Conservation (phyloP, 2,329 filamentous ascomycete genomes). For the Aspergillus sp. region DNA sequence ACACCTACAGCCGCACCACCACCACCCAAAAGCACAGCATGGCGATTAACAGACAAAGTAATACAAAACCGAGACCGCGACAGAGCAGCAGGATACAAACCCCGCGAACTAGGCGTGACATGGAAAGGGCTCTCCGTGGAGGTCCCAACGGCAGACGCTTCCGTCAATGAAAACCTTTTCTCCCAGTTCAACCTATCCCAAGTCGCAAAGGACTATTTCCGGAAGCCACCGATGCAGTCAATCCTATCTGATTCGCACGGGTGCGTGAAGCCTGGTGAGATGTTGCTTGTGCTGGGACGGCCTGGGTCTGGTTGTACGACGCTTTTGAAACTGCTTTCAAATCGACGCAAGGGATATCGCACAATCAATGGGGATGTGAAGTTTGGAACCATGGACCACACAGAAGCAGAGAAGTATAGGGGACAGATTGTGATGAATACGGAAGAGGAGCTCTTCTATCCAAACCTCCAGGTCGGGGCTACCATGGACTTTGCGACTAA, state of each 20-base stretch:
- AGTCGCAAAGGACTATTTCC: not conserved
- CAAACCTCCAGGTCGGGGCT: slow-evolving; percentile 50
- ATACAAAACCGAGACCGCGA: not conserved
- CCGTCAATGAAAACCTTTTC: not conserved
- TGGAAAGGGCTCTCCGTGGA: not conserved
- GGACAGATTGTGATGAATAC: slow-evolving; percentile 59
- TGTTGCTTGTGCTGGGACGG: not conserved
- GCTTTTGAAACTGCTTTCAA: slow-evolving; percentile 65
- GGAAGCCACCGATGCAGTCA: not conserved
- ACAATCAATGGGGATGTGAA: slow-evolving; percentile 58
- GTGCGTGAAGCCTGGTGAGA: not conserved
- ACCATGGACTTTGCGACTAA: slow-evolving; percentile 55
- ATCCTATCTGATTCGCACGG: not conserved
- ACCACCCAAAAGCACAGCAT: not conserved
- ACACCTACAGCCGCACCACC: not conserved
- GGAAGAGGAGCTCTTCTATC: slow-evolving; percentile 54
- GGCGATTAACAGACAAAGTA: not conserved
- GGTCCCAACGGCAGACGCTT: not conserved
- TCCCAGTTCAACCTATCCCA: not conserved
- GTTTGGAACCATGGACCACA: slow-evolving; percentile 49
- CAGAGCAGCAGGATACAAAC: slow-evolving; percentile 33
- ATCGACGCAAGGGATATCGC: slow-evolving; percentile 60
- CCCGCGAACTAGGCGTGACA: slow-evolving; percentile 28
- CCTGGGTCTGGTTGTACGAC: not conserved
- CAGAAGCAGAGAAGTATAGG: slow-evolving; percentile 48